Evolutionary conservation across 139 green algal species (phyloP).

Genomic region (Coccomyxa sp.): DNA sequence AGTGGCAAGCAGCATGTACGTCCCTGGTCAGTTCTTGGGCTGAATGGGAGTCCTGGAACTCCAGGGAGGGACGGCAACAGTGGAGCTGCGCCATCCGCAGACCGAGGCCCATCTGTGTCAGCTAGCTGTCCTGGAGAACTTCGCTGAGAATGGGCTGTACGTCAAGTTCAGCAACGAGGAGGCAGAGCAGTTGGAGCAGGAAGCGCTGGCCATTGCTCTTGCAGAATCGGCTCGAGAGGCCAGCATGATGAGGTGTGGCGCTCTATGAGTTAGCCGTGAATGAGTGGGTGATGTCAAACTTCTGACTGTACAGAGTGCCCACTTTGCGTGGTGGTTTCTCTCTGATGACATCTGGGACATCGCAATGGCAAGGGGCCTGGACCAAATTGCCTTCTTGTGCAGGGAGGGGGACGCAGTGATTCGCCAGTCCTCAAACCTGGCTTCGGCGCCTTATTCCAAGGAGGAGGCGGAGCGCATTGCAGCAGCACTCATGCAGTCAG

Average conservation of each 20-base stretch:
- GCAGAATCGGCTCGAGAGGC: slow-evolving; percentile 2
- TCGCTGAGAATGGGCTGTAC: slow-evolving; percentile 8
- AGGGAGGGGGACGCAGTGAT: background rate
- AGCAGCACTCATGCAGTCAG: background rate
- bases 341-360: no score
- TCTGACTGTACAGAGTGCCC: background rate
- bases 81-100: background rate
- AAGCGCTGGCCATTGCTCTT: slow-evolving; percentile 12
- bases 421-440: background rate
- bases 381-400: no score
- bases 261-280: no score
- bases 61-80: background rate
- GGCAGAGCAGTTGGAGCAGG: slow-evolving; percentile 13
- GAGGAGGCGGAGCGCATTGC: background rate
- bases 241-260: background rate
- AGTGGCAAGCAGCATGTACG: no score
- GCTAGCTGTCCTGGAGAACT: slow-evolving; percentile 10
- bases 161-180: slow-evolving; percentile 22
- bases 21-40: no score
- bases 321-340: background rate
- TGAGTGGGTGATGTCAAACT: background rate
- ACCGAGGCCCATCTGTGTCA: slow-evolving; percentile 7
- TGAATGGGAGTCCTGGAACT: no score
- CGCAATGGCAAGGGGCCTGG: no score
- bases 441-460: no score